These are phyloP conservation scores for Yamadazyma triangularis DNA, from an alignment of 1,139 yeast species.

Conservation along the genomic window DNA sequence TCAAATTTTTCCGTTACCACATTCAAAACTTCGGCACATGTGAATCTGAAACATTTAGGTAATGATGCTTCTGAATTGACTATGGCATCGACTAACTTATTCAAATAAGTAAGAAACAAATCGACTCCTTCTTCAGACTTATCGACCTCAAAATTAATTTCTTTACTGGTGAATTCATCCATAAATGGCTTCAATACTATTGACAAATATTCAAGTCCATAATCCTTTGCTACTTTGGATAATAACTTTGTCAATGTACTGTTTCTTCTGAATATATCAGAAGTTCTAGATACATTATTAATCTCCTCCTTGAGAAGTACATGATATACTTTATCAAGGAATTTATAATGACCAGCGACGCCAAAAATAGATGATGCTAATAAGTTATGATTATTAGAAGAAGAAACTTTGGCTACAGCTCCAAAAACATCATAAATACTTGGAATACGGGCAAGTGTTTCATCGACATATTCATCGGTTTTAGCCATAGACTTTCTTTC, in stretches of 20 bases:
- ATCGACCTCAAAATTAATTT: conserved; percentile 66
- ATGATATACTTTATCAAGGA: conserved; percentile 52
- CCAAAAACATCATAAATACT: conserved; percentile 29
- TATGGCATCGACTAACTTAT: conserved; percentile 57
- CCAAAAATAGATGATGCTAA: conserved; percentile 67
- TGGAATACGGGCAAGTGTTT: conserved; percentile 14
- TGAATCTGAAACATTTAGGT: conserved; percentile 71
- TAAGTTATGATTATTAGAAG: conserved; percentile 40
- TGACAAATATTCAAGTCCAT: conserved; percentile 58
- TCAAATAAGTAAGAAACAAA: conserved; percentile 55
- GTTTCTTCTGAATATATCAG: conserved; percentile 75
- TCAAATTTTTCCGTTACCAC: conserved; percentile 66
- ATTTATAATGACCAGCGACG: conserved; percentile 51
- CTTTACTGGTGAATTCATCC: conserved; percentile 44
- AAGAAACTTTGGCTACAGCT: conserved; percentile 68
- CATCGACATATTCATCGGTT: conserved; percentile 14
- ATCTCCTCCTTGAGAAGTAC: conserved; percentile 63
- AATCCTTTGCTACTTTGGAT: conserved; percentile 63
- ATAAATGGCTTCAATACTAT: conserved; percentile 53
- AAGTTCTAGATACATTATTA: conserved; percentile 51
- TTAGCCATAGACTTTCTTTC: conserved; percentile 29
- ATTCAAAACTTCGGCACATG: conserved; percentile 67
- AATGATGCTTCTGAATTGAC: conserved; percentile 50
- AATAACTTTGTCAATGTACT: conserved; percentile 77
- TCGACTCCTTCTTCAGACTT: conserved; percentile 34